Base-by-base conservation (phyloP, 176 grass and related monocot species). In the Triticum dicoccoides region DNA sequence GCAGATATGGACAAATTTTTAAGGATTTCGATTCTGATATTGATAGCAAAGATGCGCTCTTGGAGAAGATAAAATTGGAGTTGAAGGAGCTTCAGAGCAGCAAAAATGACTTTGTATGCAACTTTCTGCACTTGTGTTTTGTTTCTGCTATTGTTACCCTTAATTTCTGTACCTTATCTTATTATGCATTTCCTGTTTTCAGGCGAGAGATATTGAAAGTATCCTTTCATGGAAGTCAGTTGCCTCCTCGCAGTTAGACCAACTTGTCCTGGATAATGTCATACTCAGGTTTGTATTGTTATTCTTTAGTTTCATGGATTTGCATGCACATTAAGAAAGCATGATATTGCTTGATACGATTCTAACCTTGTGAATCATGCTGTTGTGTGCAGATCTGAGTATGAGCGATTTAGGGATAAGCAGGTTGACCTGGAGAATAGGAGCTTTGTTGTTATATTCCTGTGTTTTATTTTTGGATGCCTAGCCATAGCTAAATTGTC, bases 1-100 rank as follows among this genome's bases (percentile, higher is more conserved):
- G 77, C 73, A 90, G 97, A 86, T 99, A 99, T 15, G 87, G 97
- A 15, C 90, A 91, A 83, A 99, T 99, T n/a, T 99, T 99, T 76
- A 93, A 96, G 67, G 97, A 97, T 81, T 93, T 99, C 23, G 97
- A 96, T 87, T 89, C 87, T 86, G 97, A 99, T 62, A 99, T 99
- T 39, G 85, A 87, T 62, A 90, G 51, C 41, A 92, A 92, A 42
- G 90, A 99, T 90, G 73, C 70, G 17, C 20, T 96, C 9, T 32
- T 97, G 86, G 85, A 94, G 72, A 91, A 91, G 73, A 91, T 97
- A 13, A 92, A 88, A 86, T 47, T 62, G 15, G 97, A 99, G 83
- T 68, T 99, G 54, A 93, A 91, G 83, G 77, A 74, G 83, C 89
- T 99, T 82, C 87, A 91, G 88, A 87, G 18, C 52, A 96, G 78